phyloP scores from a whole-genome alignment of 495 filamentous ascomycete species.

The Apiosordaria backusii region DNA sequence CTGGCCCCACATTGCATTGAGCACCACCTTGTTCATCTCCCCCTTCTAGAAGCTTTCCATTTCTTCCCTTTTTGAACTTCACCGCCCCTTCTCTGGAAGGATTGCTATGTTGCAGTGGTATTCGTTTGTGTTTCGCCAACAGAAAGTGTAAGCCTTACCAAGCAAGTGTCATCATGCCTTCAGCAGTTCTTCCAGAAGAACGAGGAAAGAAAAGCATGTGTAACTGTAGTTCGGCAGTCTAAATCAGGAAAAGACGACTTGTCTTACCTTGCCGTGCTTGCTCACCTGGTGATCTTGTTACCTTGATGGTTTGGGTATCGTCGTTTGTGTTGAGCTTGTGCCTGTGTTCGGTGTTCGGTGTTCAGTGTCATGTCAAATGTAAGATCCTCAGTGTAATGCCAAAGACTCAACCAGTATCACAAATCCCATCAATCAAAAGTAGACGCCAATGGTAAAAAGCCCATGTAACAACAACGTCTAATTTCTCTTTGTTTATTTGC shows the following conservation, averaged over 20 bases:
- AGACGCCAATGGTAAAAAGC: too few relatives aligned
- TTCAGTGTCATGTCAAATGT: background rate
- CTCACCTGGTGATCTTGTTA: background rate
- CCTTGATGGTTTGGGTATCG: background rate
- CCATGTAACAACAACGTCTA: background rate
- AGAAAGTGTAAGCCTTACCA: too few relatives aligned
- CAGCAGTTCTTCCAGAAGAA: too few relatives aligned
- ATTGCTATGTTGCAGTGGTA: background rate
- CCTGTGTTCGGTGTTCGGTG: background rate
- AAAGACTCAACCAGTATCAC: background rate
- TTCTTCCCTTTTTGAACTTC: background rate
- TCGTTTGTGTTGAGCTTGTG: background rate
- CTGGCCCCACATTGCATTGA: too few relatives aligned
- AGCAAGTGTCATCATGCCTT: too few relatives aligned
- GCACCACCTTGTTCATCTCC: too few relatives aligned
- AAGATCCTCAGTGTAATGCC: background rate
- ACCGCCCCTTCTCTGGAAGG: background rate
- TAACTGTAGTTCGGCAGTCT: background rate
- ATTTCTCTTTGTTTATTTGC: background rate
- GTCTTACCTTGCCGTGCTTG: too few relatives aligned
- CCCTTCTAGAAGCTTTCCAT: background rate
- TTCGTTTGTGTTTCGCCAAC: background rate
- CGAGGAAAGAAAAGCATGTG: too few relatives aligned
- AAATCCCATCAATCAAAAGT: too few relatives aligned
- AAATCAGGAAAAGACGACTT: background rate